Conservation (phyloP, 768 basidiomycete species). For the Suillus weaverae region DNA sequence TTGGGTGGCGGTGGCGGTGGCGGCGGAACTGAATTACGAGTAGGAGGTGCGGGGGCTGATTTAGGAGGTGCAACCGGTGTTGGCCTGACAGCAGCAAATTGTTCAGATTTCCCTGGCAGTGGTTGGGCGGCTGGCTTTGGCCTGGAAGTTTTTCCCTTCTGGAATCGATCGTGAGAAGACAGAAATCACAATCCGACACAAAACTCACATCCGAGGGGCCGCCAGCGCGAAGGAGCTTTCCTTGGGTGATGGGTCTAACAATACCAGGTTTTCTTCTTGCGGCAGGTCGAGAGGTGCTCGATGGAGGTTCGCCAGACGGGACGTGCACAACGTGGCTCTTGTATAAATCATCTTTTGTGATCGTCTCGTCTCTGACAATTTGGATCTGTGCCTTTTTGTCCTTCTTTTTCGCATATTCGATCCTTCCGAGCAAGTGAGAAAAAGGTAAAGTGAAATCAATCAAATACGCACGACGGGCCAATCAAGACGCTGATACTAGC, state of each 20-base stretch:
- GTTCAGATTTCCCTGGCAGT: conserved; percentile 57
- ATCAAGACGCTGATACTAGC: conserved; percentile 73
- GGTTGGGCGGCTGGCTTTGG: conserved; percentile 50
- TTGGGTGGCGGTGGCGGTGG: conserved; percentile 51
- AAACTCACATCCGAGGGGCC: conserved; percentile 62
- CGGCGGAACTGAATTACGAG: conserved; percentile 48
- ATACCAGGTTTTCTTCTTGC: conserved; percentile 87
- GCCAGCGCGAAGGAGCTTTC: conserved; percentile 75
- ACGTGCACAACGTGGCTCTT: conserved; percentile 93
- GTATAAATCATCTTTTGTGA: conserved; percentile 78
- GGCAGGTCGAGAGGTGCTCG: conserved; percentile 78
- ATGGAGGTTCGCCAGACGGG: conserved; percentile 81
- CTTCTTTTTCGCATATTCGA: conserved; percentile 95
- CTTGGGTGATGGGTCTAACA: conserved; percentile 81
- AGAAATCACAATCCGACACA: conserved; percentile 5
- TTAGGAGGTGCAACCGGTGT: conserved; percentile 31
- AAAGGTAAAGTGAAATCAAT: neutral
- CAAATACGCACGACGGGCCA: conserved; percentile 65
- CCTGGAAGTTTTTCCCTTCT: conserved; percentile 47
- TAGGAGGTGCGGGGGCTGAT: conserved; percentile 41
- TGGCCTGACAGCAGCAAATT: conserved; percentile 35
- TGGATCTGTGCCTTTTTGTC: conserved; percentile 89
- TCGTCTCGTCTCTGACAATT: conserved; percentile 85
- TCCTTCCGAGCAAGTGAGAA: conserved; percentile 42
- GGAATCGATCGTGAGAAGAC: conserved; percentile 10